phyloP scores from a whole-genome alignment of 768 basidiomycete genomes.

The Inosperma sp. region DNA sequence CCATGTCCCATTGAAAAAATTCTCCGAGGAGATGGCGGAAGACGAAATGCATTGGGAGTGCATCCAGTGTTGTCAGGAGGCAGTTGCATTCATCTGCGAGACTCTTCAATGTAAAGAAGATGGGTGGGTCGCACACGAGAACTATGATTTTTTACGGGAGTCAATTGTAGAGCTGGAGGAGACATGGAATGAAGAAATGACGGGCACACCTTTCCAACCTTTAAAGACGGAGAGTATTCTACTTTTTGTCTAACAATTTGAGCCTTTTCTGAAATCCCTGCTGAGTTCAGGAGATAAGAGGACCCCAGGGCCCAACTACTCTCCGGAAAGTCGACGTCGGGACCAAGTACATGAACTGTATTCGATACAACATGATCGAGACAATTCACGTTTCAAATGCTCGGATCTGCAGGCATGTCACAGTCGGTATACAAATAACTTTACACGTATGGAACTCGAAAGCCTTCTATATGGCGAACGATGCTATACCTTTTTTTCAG shows the following conservation, averaged over 20 bases:
- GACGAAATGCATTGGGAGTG: background rate
- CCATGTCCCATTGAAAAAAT: conserved; percentile 4
- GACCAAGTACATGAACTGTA: too few relatives aligned
- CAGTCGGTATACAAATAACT: too few relatives aligned
- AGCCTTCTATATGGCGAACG: too few relatives aligned
- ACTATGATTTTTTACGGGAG: background rate
- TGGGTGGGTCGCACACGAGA: background rate
- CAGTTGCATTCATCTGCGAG: background rate
- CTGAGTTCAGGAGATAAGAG: too few relatives aligned
- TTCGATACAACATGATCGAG: too few relatives aligned
- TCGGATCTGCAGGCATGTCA: too few relatives aligned
- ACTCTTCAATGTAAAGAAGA: conserved; percentile 1
- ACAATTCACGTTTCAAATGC: too few relatives aligned
- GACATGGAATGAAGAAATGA: background rate
- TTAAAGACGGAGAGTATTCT: conserved; percentile 4
- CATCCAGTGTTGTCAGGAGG: background rate
- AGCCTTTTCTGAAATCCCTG: too few relatives aligned
- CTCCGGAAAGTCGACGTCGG: too few relatives aligned
- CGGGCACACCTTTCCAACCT: conserved; percentile 1
- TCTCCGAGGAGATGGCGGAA: background rate
- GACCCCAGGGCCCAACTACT: too few relatives aligned
- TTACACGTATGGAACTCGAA: too few relatives aligned
- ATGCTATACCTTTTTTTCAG: too few relatives aligned
- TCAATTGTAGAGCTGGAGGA: background rate
- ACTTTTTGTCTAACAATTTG: conserved; percentile 3